These are phyloP conservation scores for Plasmodium chabaudi DNA, from an alignment of 169 alveolate genomes.

Conservation along the genomic window DNA sequence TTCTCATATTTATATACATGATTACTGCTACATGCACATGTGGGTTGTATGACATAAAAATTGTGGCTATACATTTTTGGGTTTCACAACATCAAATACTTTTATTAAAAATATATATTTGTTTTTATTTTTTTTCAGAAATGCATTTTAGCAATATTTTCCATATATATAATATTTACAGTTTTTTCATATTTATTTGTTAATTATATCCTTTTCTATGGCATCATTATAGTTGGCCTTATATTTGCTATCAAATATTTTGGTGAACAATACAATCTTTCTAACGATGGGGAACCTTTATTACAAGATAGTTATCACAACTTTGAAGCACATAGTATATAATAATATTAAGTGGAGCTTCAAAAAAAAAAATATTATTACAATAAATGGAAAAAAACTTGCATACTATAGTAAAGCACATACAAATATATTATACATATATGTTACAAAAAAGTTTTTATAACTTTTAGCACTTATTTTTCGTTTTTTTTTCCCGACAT, in stretches of 20 bases:
- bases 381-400: constrained; percentile 3
- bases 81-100: no score
- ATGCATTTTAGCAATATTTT: constrained; percentile 37
- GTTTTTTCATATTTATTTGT: constrained; percentile 58
- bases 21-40: background rate
- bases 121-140: constrained; percentile 44
- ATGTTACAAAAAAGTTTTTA: background rate
- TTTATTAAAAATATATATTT: no score
- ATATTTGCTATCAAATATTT: constrained; percentile 25
- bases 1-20: background rate
- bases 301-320: constrained; percentile 41
- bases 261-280: constrained; percentile 22
- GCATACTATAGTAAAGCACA: background rate
- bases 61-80: no score
- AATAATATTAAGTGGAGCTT: background rate
- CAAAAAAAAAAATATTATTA: background rate
- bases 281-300: constrained; percentile 16
- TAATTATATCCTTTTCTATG: constrained; percentile 59
- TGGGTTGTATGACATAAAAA: background rate
- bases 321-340: constrained; percentile 51
- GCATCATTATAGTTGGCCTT: constrained; percentile 16
- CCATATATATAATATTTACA: constrained; percentile 37
- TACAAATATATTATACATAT: background rate
- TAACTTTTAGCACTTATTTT: no score
- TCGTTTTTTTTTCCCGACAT: no score